Conservation (phyloP, 768 basidiomycete species). For the Leccinellum luteum region DNA sequence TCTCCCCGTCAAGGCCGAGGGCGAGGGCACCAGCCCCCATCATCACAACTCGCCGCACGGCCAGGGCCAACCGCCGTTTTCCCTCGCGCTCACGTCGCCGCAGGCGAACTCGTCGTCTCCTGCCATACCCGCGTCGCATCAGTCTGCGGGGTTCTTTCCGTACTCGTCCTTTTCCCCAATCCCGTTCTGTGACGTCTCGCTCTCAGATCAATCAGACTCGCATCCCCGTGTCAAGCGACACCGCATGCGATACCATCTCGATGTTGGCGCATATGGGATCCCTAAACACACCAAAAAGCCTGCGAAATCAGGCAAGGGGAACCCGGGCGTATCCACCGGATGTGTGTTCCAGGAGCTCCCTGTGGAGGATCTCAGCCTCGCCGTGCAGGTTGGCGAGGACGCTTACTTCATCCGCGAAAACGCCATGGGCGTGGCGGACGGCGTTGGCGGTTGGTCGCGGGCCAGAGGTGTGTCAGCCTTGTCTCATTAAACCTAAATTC, state of each 20-base stretch:
- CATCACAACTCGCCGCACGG: slow-evolving; percentile 36
- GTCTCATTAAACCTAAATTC: slow-evolving; percentile 9
- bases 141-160: slow-evolving; percentile 35
- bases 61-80: slow-evolving; percentile 35
- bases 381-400: slow-evolving; percentile 88
- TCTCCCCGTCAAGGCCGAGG: slow-evolving; percentile 44
- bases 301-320: slow-evolving; percentile 30
- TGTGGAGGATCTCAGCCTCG: slow-evolving; percentile 40
- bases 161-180: slow-evolving; percentile 34
- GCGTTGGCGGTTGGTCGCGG: slow-evolving; percentile 88
- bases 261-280: slow-evolving; percentile 83
- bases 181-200: slow-evolving; percentile 26
- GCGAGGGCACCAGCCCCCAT: slow-evolving; percentile 33
- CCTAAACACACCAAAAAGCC: slow-evolving; percentile 50
- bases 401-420: slow-evolving; percentile 82
- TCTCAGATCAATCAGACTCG: slow-evolving; percentile 26
- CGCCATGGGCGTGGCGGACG: slow-evolving; percentile 93
- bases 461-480: slow-evolving; percentile 30
- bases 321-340: slow-evolving; percentile 13
- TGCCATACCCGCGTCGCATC: slow-evolving; percentile 28
- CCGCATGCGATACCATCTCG: slow-evolving; percentile 49
- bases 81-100: slow-evolving; percentile 45
- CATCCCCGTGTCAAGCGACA: slow-evolving; percentile 32
- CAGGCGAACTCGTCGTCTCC: slow-evolving; percentile 35
- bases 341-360: slow-evolving; percentile 31